phyloP scores from a whole-genome alignment of 257 asterid species.

The Avicennia marina region DNA sequence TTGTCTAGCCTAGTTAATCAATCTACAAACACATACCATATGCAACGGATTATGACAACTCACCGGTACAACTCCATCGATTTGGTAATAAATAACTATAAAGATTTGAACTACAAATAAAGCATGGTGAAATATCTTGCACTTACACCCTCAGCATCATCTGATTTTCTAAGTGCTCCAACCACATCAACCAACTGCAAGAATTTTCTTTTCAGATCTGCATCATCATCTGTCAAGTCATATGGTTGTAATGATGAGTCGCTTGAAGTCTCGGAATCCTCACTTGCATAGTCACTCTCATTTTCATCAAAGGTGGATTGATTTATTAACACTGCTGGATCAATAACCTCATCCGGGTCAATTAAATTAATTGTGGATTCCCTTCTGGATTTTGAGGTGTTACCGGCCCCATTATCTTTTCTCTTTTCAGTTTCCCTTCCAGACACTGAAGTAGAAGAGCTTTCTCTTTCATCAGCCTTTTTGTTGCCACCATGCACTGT shows the following conservation, averaged over 20 bases:
- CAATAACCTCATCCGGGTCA: too few species aligned
- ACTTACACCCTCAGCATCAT: conserved; percentile 94
- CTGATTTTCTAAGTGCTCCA: conserved; percentile 83
- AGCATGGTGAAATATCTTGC: conserved; percentile 12
- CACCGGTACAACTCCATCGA: neutral
- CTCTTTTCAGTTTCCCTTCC: conserved; percentile 31
- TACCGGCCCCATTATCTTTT: conserved; percentile 26
- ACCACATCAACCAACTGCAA: conserved; percentile 91
- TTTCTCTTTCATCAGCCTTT: conserved; percentile 30
- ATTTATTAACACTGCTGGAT: conserved; percentile 56
- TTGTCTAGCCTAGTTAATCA: too few species aligned
- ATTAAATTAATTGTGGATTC: too few species aligned
- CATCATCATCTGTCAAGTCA: conserved; percentile 80
- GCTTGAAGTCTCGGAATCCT: conserved; percentile 61
- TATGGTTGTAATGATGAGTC: conserved; percentile 75
- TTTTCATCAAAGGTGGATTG: conserved; percentile 42
- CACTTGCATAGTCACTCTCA: conserved; percentile 58
- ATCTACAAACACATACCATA: too few species aligned
- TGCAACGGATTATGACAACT: too few species aligned
- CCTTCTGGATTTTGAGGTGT: conserved; percentile 26
- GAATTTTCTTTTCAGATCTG: conserved; percentile 66
- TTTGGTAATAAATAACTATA: conserved; percentile 13
- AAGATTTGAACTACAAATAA: too few species aligned
- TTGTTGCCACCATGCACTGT: conserved; percentile 21
- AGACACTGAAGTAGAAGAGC: conserved; percentile 15